A percentile compares a stretch with the other conserved stretches of the same genome.
phyloP scores from a whole-genome alignment of 2,329 filamentous ascomycete genomes.

The Phyllosticta citriasiana region DNA sequence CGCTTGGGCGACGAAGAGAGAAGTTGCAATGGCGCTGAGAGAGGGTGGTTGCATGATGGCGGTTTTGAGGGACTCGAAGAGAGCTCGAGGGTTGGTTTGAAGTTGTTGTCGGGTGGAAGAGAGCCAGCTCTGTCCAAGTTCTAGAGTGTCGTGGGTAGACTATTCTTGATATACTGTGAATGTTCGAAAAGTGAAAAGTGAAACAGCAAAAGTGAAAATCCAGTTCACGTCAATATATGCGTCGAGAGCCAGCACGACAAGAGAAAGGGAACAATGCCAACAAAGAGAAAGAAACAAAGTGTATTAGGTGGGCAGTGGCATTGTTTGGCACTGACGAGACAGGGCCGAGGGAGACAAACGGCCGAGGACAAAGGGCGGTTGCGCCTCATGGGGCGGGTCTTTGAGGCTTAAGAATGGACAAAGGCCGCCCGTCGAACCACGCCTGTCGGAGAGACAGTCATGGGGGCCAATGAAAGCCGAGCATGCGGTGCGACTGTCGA shows the following conservation, averaged over 20 bases:
- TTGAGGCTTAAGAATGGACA: constrained; percentile 7
- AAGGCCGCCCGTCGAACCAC: constrained; percentile 6
- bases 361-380: not conserved
- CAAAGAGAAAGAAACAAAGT: constrained; percentile 5
- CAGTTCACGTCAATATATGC: constrained; percentile 1
- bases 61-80: not conserved
- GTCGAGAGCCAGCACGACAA: constrained; percentile 11
- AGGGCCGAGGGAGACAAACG: constrained; percentile 1
- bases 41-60: not conserved
- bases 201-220: not conserved
- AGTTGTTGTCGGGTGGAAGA: not conserved
- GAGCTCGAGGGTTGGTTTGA: not conserved
- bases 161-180: not conserved
- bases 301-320: constrained; percentile 3
- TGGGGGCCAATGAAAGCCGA: not conserved
- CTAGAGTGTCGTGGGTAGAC: not conserved
- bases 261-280: constrained; percentile 7
- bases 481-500: not conserved
- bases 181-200: not conserved
- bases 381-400: not conserved
- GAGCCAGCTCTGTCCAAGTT: not conserved
- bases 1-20: constrained; percentile 14
- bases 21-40: constrained; percentile 12
- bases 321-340: constrained; percentile 3
- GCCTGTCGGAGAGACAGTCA: constrained; percentile 1